A percentile compares a stretch with the other conserved stretches of the same genome.
These are phyloP conservation scores for Erodium moschatum DNA, from an alignment of 441 rosid genomes.

Conservation along the genomic window DNA sequence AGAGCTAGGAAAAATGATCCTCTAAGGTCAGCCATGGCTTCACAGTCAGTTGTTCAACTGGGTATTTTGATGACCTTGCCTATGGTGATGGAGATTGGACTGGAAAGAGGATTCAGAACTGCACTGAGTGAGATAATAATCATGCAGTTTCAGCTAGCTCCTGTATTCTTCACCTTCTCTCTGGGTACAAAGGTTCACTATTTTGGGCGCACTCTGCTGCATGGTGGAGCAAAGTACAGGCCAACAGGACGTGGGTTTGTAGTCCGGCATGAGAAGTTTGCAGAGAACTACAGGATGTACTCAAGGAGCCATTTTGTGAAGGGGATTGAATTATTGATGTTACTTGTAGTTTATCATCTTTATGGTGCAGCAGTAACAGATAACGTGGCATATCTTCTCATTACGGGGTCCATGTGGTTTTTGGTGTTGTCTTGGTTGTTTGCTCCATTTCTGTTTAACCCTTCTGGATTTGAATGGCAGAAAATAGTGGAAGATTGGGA, in stretches of 20 bases:
- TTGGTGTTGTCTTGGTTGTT: too few species aligned
- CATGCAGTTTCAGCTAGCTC: constrained; percentile 89
- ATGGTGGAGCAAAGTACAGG: constrained; percentile 28
- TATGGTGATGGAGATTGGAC: constrained; percentile 95
- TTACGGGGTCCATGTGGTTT: constrained; percentile 25
- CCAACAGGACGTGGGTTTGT: constrained; percentile 29
- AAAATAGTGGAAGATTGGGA: too few species aligned
- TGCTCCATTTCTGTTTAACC: constrained; percentile 8
- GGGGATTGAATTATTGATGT: constrained; percentile 29
- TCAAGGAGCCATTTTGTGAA: constrained; percentile 27
- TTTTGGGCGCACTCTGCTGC: constrained; percentile 26
- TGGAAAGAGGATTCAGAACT: constrained; percentile 86
- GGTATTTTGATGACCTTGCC: constrained; percentile 78
- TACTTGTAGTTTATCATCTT: constrained; percentile 61
- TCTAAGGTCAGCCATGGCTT: constrained; percentile 80
- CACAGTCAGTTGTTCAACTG: constrained; percentile 77
- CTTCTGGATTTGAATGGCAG: too few species aligned
- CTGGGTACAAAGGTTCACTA: constrained; percentile 65
- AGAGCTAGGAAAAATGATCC: constrained; percentile 52
- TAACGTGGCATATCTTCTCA: constrained; percentile 31
- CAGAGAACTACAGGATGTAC: constrained; percentile 27
- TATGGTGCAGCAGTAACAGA: constrained; percentile 49
- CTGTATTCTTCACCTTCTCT: constrained; percentile 94
- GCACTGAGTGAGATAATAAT: constrained; percentile 69
- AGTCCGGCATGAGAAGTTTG: constrained; percentile 28